Evolutionary conservation across 441 rosid genomes (phyloP).

Genomic region (Jatropha podagrica): DNA sequence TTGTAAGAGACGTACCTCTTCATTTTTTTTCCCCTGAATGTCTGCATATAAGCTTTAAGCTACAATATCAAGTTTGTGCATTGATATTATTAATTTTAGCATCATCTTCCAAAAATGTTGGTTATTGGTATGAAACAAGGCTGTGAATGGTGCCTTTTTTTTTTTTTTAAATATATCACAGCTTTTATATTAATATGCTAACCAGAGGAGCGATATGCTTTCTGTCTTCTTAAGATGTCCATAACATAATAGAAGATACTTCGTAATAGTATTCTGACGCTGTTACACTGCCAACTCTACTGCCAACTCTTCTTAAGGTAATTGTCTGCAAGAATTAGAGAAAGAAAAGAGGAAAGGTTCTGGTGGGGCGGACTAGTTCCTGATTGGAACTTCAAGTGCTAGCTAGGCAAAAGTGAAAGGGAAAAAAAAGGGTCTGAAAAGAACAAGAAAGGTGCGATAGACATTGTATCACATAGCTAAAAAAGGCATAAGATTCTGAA

Average conservation of each 20-base stretch:
- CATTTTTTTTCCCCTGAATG: not conserved
- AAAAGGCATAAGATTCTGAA: slow-evolving; percentile 7
- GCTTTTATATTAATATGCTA: too few species aligned
- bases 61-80: not conserved
- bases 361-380: not conserved
- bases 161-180: too few species aligned
- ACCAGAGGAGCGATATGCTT: not conserved
- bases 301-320: too few species aligned
- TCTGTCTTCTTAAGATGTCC: not conserved
- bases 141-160: too few species aligned
- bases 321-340: not conserved
- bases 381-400: not conserved
- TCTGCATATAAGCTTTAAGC: not conserved
- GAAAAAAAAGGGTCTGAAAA: not conserved
- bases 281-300: too few species aligned
- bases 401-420: not conserved
- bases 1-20: too few species aligned
- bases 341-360: not conserved
- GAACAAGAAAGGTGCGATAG: not conserved
- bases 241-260: too few species aligned
- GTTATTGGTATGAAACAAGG: too few species aligned
- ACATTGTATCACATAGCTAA: not conserved
- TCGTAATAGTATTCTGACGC: too few species aligned
- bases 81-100: too few species aligned
- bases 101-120: too few species aligned